A percentile compares a stretch with the other conserved stretches of the same genome.
Evolutionary conservation across 306 rosid species (phyloP).

Genomic region (Purshia tridentata): DNA sequence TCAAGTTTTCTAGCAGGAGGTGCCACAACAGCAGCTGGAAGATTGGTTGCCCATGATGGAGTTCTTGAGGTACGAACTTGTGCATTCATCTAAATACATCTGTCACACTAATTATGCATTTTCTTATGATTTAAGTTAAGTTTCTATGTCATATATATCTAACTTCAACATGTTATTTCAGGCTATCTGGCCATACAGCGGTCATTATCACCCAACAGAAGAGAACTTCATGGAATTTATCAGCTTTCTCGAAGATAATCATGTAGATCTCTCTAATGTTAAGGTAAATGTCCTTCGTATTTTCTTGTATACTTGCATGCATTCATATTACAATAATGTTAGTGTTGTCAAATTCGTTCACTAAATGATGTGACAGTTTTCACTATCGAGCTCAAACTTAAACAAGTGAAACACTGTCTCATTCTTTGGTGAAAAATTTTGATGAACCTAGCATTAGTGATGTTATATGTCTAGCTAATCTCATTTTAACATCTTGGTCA

Average conservation of each 20-base stretch:
- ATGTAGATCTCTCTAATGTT: constrained; percentile 77
- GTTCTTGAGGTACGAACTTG: constrained; percentile 52
- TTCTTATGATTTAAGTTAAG: background rate
- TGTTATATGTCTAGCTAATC: background rate
- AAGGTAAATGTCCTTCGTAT: constrained; percentile 43
- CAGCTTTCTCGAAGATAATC: constrained; percentile 71
- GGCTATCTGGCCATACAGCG: constrained; percentile 98
- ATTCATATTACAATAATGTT: background rate
- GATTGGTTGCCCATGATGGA: constrained; percentile 74
- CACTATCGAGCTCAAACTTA: no score
- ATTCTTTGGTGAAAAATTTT: background rate
- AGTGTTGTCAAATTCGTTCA: background rate
- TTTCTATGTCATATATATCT: background rate
- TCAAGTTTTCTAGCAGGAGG: constrained; percentile 90
- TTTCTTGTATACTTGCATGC: background rate
- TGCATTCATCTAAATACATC: background rate
- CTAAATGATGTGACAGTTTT: no score
- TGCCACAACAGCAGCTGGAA: constrained; percentile 92
- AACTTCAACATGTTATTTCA: constrained; percentile 20
- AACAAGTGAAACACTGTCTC: background rate
- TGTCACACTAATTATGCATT: background rate
- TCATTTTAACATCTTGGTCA: background rate
- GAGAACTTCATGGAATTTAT: constrained; percentile 80
- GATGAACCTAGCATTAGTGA: background rate
- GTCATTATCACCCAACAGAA: constrained; percentile 93